phyloP scores from a whole-genome alignment of 1,284 basidiomycete genomes.

The Peniophora sp. region DNA sequence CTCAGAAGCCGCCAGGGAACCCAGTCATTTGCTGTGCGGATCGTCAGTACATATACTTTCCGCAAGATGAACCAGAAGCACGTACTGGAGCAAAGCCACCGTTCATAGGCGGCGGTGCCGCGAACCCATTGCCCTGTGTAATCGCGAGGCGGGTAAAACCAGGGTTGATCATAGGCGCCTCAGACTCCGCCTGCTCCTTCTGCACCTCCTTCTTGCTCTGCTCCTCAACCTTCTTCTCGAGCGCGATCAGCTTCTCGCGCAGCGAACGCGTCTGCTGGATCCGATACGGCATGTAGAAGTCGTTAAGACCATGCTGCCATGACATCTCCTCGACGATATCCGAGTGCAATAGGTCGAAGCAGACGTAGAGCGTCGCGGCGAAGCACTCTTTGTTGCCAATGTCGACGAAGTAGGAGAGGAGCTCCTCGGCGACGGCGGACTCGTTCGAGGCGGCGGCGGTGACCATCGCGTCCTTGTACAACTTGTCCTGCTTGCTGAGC shows the following conservation, averaged over 20 bases:
- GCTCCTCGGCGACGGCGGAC: slow-evolving; percentile 87
- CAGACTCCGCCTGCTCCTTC: slow-evolving; percentile 80
- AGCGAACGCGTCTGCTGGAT: slow-evolving; percentile 80
- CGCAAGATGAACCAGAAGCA: slow-evolving; percentile 7
- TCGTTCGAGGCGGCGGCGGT: slow-evolving; percentile 82
- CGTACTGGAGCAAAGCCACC: slow-evolving; percentile 39
- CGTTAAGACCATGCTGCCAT: slow-evolving; percentile 92
- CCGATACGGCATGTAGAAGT: slow-evolving; percentile 94
- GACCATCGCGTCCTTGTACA: slow-evolving; percentile 94
- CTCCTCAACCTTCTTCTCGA: slow-evolving; percentile 84
- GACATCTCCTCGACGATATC: slow-evolving; percentile 93
- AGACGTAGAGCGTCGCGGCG: slow-evolving; percentile 82
- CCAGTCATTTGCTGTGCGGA: slow-evolving; percentile 25
- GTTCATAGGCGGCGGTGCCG: slow-evolving; percentile 36
- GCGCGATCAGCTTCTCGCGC: slow-evolving; percentile 57
- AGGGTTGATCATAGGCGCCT: slow-evolving; percentile 79
- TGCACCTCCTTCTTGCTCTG: slow-evolving; percentile 74
- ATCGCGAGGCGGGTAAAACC: slow-evolving; percentile 53
- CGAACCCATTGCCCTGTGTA: slow-evolving; percentile 62
- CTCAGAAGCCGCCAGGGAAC: slow-evolving; percentile 24
- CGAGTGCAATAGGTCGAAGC: slow-evolving; percentile 87
- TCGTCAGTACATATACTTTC: slow-evolving; percentile 2
- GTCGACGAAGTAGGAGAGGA: slow-evolving; percentile 90
- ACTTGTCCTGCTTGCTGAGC: slow-evolving; percentile 91
- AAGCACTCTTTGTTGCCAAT: slow-evolving; percentile 99